These are phyloP conservation scores for Trichoderma gracile DNA, from an alignment of 2,329 filamentous ascomycete genomes.

Conservation along the genomic window DNA sequence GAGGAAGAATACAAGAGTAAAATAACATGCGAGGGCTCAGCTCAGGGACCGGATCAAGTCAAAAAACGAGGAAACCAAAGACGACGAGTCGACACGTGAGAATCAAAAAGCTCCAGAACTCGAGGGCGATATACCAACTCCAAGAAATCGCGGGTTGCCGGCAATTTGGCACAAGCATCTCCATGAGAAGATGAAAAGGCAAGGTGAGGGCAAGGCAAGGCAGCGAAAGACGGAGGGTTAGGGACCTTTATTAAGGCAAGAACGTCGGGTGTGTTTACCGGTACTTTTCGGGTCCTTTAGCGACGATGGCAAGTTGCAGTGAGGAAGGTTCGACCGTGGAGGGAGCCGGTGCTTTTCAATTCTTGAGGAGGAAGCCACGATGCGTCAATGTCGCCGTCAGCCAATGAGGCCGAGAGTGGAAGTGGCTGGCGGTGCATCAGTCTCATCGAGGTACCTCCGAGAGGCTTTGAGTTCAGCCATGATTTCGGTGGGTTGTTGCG, in stretches of 20 bases:
- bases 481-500: no score
- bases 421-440: not conserved
- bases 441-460: no score
- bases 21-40: constrained; percentile 11
- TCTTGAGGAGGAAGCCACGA: constrained; percentile 17
- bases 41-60: constrained; percentile 32
- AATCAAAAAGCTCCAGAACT: constrained; percentile 21
- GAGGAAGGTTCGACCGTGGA: not conserved
- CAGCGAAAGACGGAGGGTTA: no score
- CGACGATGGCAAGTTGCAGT: constrained; percentile 3
- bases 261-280: no score
- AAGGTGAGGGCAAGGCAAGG: not conserved
- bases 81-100: constrained; percentile 5
- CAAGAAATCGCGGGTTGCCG: constrained; percentile 28
- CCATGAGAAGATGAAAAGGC: constrained; percentile 23
- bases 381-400: not conserved
- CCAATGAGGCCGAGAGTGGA: not conserved
- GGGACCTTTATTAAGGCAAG: no score
- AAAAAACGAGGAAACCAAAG: constrained; percentile 28
- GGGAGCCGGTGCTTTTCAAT: not conserved
- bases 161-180: constrained; percentile 27
- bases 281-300: not conserved
- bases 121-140: constrained; percentile 30
- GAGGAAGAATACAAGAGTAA: constrained; percentile 23
- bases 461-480: no score